phyloP scores from a whole-genome alignment of 73 alveolate species.

The Blepharisma stoltei region DNA sequence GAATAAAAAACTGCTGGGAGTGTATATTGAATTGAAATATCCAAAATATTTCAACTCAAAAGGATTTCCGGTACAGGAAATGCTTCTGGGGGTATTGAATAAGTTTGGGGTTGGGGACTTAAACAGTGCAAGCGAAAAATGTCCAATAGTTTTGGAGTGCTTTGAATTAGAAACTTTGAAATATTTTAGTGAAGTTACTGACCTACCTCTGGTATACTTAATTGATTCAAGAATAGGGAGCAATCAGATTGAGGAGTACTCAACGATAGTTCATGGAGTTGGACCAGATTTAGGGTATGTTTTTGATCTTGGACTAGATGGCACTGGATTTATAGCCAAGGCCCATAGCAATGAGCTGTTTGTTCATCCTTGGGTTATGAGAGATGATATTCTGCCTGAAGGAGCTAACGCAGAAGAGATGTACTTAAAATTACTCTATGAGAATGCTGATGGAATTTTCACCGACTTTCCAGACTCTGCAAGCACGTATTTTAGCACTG shows the following conservation, averaged over 20 bases:
- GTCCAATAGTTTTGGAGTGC: conserved; percentile 55
- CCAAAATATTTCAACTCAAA: conserved; percentile 31
- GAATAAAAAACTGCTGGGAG: conserved; percentile 34
- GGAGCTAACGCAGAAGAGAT: conserved; percentile 32
- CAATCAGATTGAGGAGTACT: conserved; percentile 23
- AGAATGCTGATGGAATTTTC: conserved; percentile 48
- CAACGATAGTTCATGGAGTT: conserved; percentile 44
- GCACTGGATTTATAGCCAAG: conserved; percentile 20
- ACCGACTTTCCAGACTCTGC: conserved; percentile 52
- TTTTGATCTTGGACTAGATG: conserved; percentile 21
- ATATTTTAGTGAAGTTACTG: conserved; percentile 33
- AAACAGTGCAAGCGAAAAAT: conserved; percentile 28
- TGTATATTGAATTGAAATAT: conserved; percentile 38
- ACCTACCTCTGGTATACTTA: conserved; percentile 45
- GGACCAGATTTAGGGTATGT: conserved; percentile 44
- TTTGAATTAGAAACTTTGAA: conserved; percentile 36
- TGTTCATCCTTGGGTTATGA: conserved; percentile 44
- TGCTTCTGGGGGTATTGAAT: conserved; percentile 27
- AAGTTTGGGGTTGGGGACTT: conserved; percentile 25
- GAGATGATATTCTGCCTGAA: conserved; percentile 36
- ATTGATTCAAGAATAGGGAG: conserved; percentile 27
- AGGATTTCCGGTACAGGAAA: conserved; percentile 32
- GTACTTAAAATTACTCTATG: conserved; percentile 28
- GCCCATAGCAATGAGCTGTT: conserved; percentile 32
- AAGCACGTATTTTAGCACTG: neutral